These are phyloP conservation scores for Bipolaris gigantea DNA, from an alignment of 2,329 filamentous ascomycete genomes.

Conservation along the genomic window DNA sequence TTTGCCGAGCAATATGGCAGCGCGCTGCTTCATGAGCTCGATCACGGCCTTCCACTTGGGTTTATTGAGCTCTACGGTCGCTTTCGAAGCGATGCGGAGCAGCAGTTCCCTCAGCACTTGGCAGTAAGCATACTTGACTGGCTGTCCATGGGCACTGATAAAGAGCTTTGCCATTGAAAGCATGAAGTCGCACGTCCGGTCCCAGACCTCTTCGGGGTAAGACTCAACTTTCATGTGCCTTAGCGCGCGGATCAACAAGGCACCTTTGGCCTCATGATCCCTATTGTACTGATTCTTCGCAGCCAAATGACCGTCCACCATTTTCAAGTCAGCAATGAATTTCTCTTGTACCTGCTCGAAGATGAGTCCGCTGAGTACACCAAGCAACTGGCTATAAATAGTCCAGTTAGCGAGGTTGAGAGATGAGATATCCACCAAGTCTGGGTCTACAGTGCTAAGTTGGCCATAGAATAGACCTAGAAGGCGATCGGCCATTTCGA, in stretches of 20 bases:
- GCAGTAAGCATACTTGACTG: slow-evolving; percentile 92
- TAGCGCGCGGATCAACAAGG: slow-evolving; percentile 88
- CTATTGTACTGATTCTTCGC: slow-evolving; percentile 68
- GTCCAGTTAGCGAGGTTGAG: slow-evolving; percentile 94
- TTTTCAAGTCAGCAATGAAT: slow-evolving; percentile 79
- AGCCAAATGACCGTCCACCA: slow-evolving; percentile 73
- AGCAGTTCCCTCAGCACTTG: slow-evolving; percentile 85
- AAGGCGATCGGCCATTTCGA: slow-evolving; percentile 90
- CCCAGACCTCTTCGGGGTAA: slow-evolving; percentile 74
- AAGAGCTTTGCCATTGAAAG: slow-evolving; percentile 80
- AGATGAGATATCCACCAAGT: slow-evolving; percentile 74
- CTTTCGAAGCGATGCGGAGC: slow-evolving; percentile 81
- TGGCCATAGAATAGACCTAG: slow-evolving; percentile 98
- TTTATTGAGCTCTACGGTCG: slow-evolving; percentile 73
- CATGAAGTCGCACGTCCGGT: slow-evolving; percentile 87
- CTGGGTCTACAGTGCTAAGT: slow-evolving; percentile 82
- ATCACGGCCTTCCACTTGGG: slow-evolving; percentile 88
- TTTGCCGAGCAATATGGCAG: slow-evolving; percentile 85
- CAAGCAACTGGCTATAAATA: slow-evolving; percentile 86
- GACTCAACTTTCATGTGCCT: slow-evolving; percentile 80
- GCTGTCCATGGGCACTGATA: slow-evolving; percentile 79
- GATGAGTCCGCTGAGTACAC: slow-evolving; percentile 94
- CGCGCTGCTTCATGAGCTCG: slow-evolving; percentile 72
- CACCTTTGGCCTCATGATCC: slow-evolving; percentile 78
- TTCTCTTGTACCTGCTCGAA: slow-evolving; percentile 81